Conservation (phyloP, 2,329 filamentous ascomycete species). For the Fusarium heterosporum region DNA sequence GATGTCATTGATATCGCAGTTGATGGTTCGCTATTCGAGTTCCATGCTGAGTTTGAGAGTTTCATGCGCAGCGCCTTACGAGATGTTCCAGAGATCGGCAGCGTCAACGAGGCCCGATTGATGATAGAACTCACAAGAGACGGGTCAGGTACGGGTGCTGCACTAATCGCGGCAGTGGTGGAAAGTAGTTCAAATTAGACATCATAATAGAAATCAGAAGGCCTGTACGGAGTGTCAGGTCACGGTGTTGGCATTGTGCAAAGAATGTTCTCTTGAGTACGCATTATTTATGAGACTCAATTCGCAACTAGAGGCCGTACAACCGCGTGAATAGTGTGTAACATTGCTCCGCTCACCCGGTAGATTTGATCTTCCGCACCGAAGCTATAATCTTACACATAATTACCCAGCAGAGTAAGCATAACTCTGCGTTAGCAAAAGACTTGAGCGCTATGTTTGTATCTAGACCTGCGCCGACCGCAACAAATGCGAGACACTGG, state of each 20-base stretch:
- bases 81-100: not conserved
- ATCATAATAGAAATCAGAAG: not conserved
- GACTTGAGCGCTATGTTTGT: too few relatives aligned
- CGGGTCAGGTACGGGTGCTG: conserved; percentile 13
- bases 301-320: too few relatives aligned
- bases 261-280: not conserved
- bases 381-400: too few relatives aligned
- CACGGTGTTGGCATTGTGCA: not conserved
- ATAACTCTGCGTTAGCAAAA: too few relatives aligned
- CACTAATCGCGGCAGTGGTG: conserved; percentile 11
- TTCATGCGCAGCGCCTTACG: conserved; percentile 1
- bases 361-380: too few relatives aligned
- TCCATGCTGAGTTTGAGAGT: conserved; percentile 5
- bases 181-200: not conserved
- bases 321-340: too few relatives aligned
- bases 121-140: conserved; percentile 24
- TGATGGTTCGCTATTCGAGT: conserved; percentile 13
- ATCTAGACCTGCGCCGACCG: too few relatives aligned
- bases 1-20: conserved; percentile 6
- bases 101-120: not conserved
- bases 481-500: not conserved
- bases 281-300: too few relatives aligned
- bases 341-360: too few relatives aligned
- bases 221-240: too few relatives aligned
- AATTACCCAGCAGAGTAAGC: too few relatives aligned